Percentiles rank a stretch among this genome's conserved stretches.
Evolutionary conservation across 2,329 filamentous ascomycete genomes (phyloP).

Genomic region (Chrysoporthe austroafricana): DNA sequence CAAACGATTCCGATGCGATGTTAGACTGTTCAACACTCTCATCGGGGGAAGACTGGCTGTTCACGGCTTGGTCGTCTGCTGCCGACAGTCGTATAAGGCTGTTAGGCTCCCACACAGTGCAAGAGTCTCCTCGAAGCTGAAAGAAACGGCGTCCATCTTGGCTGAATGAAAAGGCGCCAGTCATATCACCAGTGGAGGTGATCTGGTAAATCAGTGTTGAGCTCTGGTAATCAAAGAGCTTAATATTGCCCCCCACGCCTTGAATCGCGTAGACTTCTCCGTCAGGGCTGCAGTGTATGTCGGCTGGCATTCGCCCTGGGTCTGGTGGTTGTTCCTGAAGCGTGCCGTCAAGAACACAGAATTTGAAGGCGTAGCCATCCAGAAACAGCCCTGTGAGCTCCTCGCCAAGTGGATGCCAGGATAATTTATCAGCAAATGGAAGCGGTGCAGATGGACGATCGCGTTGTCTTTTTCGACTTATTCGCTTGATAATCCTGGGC

Average conservation of each 20-base stretch:
- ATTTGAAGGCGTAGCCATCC: background rate
- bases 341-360: background rate
- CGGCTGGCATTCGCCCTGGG: background rate
- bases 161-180: background rate
- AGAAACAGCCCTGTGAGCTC: background rate
- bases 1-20: background rate
- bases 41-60: background rate
- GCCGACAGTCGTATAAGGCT: background rate
- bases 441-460: background rate
- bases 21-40: background rate
- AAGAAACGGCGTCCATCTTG: conserved; percentile 3
- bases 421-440: background rate
- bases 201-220: background rate
- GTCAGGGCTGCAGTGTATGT: background rate
- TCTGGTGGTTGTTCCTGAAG: background rate
- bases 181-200: background rate
- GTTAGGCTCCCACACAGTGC: background rate
- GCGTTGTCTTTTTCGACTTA: background rate
- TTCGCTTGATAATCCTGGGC: background rate
- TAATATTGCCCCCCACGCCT: background rate
- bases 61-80: background rate
- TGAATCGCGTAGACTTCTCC: background rate
- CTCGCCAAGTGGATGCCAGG: background rate
- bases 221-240: background rate
- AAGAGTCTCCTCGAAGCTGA: background rate